phyloP scores from a whole-genome alignment of 2,329 filamentous ascomycete species.

The Diaporthe vexans region DNA sequence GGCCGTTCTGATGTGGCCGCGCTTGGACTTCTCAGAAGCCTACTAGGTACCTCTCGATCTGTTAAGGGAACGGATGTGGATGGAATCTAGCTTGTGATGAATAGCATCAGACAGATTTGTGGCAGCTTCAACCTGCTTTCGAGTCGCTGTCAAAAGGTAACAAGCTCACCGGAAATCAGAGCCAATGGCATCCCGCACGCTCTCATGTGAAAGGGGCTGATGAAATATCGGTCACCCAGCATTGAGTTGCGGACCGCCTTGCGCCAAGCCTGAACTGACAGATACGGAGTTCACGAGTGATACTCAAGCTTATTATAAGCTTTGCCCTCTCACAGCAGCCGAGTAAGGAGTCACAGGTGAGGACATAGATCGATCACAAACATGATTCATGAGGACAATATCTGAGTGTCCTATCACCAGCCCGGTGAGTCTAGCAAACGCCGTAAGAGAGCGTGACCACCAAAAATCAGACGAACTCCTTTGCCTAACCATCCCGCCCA shows the following conservation, averaged over 20 bases:
- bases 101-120: background rate
- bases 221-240: background rate
- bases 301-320: conserved; percentile 8
- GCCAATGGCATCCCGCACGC: background rate
- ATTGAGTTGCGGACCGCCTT: conserved; percentile 16
- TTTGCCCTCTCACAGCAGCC: conserved; percentile 6
- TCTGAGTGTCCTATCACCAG: background rate
- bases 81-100: background rate
- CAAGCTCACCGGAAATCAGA: background rate
- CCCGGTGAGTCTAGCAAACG: conserved; percentile 17
- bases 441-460: background rate
- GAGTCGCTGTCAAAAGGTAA: background rate
- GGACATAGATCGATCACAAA: background rate
- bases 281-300: background rate
- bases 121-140: background rate
- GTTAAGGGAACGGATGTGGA: background rate
- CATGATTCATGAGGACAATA: conserved; percentile 21
- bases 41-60: background rate
- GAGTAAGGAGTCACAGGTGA: background rate
- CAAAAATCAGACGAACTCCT: conserved; percentile 13
- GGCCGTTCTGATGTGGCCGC: background rate
- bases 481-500: conserved; percentile 13
- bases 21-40: background rate
- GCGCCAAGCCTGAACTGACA: conserved; percentile 12
- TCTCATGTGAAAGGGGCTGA: background rate